phyloP scores from a whole-genome alignment of 1,284 basidiomycete species.

The Uromyces viciae-fabae region DNA sequence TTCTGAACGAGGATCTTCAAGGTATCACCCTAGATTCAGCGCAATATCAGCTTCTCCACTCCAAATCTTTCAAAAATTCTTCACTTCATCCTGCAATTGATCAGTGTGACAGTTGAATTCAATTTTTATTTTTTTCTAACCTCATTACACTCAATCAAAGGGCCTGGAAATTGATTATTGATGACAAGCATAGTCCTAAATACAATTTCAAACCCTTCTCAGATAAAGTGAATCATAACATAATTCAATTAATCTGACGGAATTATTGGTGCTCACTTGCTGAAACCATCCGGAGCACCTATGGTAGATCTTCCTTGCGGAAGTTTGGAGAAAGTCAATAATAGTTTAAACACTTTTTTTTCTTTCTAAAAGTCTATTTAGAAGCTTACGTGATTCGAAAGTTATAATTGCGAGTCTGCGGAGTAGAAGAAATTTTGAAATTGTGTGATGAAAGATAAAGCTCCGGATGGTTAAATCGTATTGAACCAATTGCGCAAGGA shows the following conservation, averaged over 20 bases:
- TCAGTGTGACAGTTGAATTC: not conserved
- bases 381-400: slow-evolving; percentile 35
- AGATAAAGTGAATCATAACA: not conserved
- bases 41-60: not conserved
- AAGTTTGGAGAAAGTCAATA: no score
- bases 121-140: slow-evolving; percentile 45
- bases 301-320: not conserved
- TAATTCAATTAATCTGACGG: not conserved
- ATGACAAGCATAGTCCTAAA: slow-evolving; percentile 58
- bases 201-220: slow-evolving; percentile 39
- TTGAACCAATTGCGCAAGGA: not conserved
- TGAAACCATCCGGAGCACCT: slow-evolving; percentile 40
- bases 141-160: slow-evolving; percentile 60
- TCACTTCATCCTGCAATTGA: not conserved
- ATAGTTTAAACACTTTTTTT: no score
- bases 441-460: slow-evolving; percentile 39
- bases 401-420: slow-evolving; percentile 21
- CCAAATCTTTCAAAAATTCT: not conserved
- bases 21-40: slow-evolving; percentile 53
- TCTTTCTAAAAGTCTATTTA: no score
- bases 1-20: slow-evolving; percentile 59
- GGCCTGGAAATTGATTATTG: slow-evolving; percentile 60
- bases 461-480: slow-evolving; percentile 32
- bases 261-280: not conserved
- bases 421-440: slow-evolving; percentile 32